Evolutionary conservation across 2,329 filamentous ascomycete genomes (phyloP), one percentile per base, ranked within the genome.

Genomic region (Fusarium mangiferae): DNA sequence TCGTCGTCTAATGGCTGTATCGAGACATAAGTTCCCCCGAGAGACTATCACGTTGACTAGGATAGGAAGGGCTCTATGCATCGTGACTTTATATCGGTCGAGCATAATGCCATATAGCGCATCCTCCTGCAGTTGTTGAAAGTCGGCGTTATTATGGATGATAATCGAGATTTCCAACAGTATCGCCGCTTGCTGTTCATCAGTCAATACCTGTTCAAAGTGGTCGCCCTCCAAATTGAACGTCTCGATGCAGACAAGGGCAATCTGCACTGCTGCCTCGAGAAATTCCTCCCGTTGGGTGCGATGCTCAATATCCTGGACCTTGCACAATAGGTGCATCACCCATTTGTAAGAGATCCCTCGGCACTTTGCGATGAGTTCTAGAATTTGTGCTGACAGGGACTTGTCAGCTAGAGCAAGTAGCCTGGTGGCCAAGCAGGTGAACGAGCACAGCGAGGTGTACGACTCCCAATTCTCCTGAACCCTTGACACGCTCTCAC

Each of bases 381-480:
- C 12, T 4, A 75, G 26, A 7, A 66, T 55, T 2, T 7, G 4
- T 2, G 22, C 1, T 0, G 10, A 56, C 0, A 76, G 18, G 0
- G 61, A 17, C 5, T 22, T 22, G 9, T 33, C 20, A 6, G 57
- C 62, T 2, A 74, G n/a, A 0, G 75, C 76, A 0, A 78, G 33
- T 10, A 77, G 20, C 1, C 77, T 64, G 26, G 69, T 57, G 4
- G 75, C n/a, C 11, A 79, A n/a, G 14, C 73, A 51, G 2, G 64
- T 71, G 22, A 74, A 78, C 5, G 60, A 71, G 22, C 66, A 74
- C 0, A 79, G 24, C 0, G 77, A 64, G 0, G 30, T 72, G 13
- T 75, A 55, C 1, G 75, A 79, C 36, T 78, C 66, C 77, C 76
- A 79, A 24, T 77, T 78, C 33, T 70, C 66, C 20, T 66, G 38